These are phyloP conservation scores for Lactifluus pinguis DNA, from an alignment of 768 basidiomycete species.

Conservation along the genomic window DNA sequence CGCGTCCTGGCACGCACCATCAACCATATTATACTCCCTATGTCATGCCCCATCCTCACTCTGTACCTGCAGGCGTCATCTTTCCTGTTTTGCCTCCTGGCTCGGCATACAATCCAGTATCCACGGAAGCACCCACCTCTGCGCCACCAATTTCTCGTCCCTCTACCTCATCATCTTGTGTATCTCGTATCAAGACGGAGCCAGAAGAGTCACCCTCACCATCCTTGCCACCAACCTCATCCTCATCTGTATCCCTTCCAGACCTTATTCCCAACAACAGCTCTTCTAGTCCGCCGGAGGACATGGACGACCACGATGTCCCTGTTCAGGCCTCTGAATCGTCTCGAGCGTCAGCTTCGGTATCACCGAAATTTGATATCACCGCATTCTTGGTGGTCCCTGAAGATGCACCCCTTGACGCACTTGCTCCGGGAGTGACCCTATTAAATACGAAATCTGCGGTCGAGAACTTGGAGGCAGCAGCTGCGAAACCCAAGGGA, in stretches of 20 bases:
- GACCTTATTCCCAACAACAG: constrained; percentile 21
- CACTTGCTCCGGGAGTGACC: constrained; percentile 18
- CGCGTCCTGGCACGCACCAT: constrained; percentile 45
- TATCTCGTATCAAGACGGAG: constrained; percentile 8
- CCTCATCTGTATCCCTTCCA: constrained; percentile 17
- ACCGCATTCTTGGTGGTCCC: constrained; percentile 17
- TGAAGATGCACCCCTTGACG: constrained; percentile 19
- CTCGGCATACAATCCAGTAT: constrained; percentile 31
- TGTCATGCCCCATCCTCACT: constrained; percentile 31
- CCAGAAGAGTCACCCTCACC: constrained; percentile 17
- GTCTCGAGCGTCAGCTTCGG: constrained; percentile 2
- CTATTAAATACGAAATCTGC: constrained; percentile 3
- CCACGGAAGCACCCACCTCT: constrained; percentile 9
- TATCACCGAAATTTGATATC: constrained; percentile 12
- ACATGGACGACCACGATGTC: constrained; percentile 8
- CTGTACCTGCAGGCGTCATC: constrained; percentile 53
- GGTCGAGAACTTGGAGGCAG: not conserved
- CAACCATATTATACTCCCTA: constrained; percentile 53
- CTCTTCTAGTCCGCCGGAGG: constrained; percentile 21
- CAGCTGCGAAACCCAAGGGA: constrained; percentile 6
- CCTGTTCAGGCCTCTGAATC: not conserved
- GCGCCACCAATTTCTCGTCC: not conserved
- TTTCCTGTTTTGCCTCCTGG: constrained; percentile 64
- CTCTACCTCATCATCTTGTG: constrained; percentile 13
- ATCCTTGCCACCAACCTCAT: constrained; percentile 14